These are phyloP conservation scores for Collybia sordida DNA, from an alignment of 768 basidiomycete species.

Conservation along the genomic window DNA sequence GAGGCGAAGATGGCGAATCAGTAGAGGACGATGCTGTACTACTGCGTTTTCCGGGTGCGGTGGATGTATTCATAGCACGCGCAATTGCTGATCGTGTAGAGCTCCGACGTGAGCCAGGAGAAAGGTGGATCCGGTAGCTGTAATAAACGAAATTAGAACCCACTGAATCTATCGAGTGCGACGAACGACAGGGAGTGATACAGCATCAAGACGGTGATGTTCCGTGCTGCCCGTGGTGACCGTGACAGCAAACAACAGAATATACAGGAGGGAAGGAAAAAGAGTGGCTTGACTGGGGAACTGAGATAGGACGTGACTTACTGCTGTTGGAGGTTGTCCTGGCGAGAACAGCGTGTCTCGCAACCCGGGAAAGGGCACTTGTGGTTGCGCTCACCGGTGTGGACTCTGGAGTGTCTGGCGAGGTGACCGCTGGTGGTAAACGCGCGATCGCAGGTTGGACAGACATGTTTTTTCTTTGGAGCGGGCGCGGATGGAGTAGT, in stretches of 20 bases:
- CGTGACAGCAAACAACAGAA: neutral
- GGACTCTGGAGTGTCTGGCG: constrained; percentile 83
- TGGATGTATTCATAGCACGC: constrained; percentile 30
- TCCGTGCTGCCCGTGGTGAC: no score
- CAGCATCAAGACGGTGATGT: neutral
- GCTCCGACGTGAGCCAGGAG: constrained; percentile 72
- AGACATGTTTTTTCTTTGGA: constrained; percentile 58
- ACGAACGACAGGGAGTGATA: neutral
- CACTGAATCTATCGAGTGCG: neutral
- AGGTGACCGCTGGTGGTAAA: constrained; percentile 92
- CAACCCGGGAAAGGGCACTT: constrained; percentile 95
- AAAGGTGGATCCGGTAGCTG: constrained; percentile 81
- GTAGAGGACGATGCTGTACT: constrained; percentile 24
- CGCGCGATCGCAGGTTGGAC: constrained; percentile 67
- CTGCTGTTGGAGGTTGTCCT: constrained; percentile 81
- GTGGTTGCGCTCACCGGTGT: constrained; percentile 91
- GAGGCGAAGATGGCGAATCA: constrained; percentile 23
- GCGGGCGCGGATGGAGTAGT: constrained; percentile 13
- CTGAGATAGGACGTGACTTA: constrained; percentile 26
- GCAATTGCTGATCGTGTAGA: constrained; percentile 62
- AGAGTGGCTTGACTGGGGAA: neutral
- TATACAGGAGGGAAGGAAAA: neutral
- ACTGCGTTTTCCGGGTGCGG: constrained; percentile 25
- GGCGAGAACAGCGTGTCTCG: constrained; percentile 85
- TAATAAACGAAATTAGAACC: neutral